Percentiles rank a stretch among this genome's conserved stretches.
phyloP scores from a whole-genome alignment of 768 basidiomycete genomes.

The Kondoa subrosea region DNA sequence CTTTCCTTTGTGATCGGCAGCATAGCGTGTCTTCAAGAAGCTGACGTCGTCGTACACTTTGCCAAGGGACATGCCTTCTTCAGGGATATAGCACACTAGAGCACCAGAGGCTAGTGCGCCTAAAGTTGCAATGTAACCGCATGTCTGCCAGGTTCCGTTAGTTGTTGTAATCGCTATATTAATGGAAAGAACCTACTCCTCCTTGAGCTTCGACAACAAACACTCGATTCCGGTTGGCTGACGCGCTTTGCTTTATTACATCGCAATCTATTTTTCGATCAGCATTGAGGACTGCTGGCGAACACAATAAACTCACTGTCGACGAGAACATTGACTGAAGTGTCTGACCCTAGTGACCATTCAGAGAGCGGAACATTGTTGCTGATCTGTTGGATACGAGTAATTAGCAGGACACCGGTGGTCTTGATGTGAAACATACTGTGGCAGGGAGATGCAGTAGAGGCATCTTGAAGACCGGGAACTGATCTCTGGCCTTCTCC shows the following conservation, averaged over 20 bases:
- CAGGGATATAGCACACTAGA: constrained; percentile 81
- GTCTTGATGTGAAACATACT: not conserved
- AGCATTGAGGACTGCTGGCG: not conserved
- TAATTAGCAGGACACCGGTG: not conserved
- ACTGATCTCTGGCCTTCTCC: constrained; percentile 60
- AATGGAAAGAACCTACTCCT: constrained; percentile 40
- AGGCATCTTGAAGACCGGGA: constrained; percentile 80
- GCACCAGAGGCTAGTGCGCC: constrained; percentile 94
- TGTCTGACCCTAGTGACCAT: constrained; percentile 86
- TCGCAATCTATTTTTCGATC: constrained; percentile 52
- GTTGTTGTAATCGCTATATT: not conserved
- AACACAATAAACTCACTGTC: constrained; percentile 34
- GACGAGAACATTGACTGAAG: constrained; percentile 90
- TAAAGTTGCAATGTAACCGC: constrained; percentile 87
- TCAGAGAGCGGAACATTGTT: constrained; percentile 98
- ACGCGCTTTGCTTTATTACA: constrained; percentile 94
- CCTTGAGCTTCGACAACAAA: constrained; percentile 98
- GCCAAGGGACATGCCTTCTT: constrained; percentile 69
- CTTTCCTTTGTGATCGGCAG: constrained; percentile 69
- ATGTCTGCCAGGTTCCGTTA: constrained; percentile 29
- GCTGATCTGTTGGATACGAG: constrained; percentile 41
- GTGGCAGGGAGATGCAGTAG: constrained; percentile 82
- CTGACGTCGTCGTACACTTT: constrained; percentile 64
- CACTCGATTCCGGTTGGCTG: constrained; percentile 84
- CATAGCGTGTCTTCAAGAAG: constrained; percentile 71